Percentiles rank a stretch among this genome's conserved stretches.
These are phyloP conservation scores for Amanita inopinata DNA, from an alignment of 768 basidiomycete genomes.

Conservation along the genomic window DNA sequence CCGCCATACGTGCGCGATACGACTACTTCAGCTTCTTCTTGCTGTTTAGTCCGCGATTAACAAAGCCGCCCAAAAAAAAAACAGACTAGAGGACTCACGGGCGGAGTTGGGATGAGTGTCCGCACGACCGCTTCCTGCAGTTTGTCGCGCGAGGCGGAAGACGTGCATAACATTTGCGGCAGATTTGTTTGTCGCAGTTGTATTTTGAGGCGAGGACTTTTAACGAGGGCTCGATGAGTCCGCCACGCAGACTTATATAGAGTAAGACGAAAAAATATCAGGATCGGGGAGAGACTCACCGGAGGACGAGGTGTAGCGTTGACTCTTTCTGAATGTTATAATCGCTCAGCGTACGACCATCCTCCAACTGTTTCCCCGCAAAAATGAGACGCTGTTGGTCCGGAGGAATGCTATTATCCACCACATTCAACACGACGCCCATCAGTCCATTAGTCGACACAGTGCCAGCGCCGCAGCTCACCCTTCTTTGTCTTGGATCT, in stretches of 20 bases:
- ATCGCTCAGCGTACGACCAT: conserved; percentile 91
- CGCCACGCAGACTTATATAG: conserved; percentile 75
- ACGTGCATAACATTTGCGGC: conserved; percentile 99
- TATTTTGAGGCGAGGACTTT: conserved; percentile 96
- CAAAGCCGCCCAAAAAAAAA: background rate
- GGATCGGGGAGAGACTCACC: conserved; percentile 33
- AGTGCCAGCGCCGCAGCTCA: conserved; percentile 16
- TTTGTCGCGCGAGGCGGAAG: conserved; percentile 99
- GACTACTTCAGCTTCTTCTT: conserved; percentile 96
- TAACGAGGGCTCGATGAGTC: conserved; percentile 98
- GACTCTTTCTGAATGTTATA: conserved; percentile 99
- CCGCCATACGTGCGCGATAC: conserved; percentile 2
- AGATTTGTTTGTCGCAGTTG: conserved; percentile 99
- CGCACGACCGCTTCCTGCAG: conserved; percentile 93
- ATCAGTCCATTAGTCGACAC: conserved; percentile 1
- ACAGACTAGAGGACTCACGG: conserved; percentile 51
- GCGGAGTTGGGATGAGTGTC: conserved; percentile 85
- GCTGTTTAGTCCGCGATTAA: conserved; percentile 31
- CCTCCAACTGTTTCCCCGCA: conserved; percentile 97
- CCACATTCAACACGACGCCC: background rate
- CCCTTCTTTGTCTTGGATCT: conserved; percentile 54
- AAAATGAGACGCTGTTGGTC: conserved; percentile 95
- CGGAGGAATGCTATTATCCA: conserved; percentile 74
- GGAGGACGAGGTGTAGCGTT: conserved; percentile 94
- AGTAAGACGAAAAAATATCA: background rate